A percentile compares a stretch with the other conserved stretches of the same genome.
Evolutionary conservation across 1,139 yeast genomes (phyloP).

Genomic region (Hansenula lynferdii): DNA sequence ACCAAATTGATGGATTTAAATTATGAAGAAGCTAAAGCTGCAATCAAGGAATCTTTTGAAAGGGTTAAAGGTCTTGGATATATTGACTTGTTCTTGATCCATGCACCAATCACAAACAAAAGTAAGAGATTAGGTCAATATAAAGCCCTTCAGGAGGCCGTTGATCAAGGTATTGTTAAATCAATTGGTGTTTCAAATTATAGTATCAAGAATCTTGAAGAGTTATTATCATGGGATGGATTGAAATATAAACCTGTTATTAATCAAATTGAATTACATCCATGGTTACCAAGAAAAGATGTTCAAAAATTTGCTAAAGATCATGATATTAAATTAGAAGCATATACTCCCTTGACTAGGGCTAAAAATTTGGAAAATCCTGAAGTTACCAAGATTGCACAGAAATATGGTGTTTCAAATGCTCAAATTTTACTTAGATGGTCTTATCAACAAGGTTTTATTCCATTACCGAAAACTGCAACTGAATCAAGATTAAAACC

Average conservation of each 20-base stretch:
- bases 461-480: slow-evolving; percentile 68
- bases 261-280: slow-evolving; percentile 75
- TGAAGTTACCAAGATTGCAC: slow-evolving; percentile 21
- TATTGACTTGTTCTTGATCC: slow-evolving; percentile 27
- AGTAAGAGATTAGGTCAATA: slow-evolving; percentile 38
- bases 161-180: slow-evolving; percentile 51
- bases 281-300: slow-evolving; percentile 66
- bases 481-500: slow-evolving; percentile 43
- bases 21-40: not conserved
- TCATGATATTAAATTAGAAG: slow-evolving; percentile 9
- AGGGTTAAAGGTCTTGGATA: not conserved
- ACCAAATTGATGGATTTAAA: not conserved
- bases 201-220: slow-evolving; percentile 47
- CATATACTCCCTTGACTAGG: not conserved
- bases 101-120: slow-evolving; percentile 31
- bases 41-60: not conserved
- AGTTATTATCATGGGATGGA: slow-evolving; percentile 45
- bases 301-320: slow-evolving; percentile 47
- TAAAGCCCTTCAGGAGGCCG: slow-evolving; percentile 56
- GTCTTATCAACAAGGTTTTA: slow-evolving; percentile 40
- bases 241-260: slow-evolving; percentile 58
- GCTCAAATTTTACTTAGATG: slow-evolving; percentile 39
- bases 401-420: slow-evolving; percentile 29
- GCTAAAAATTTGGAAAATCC: slow-evolving; percentile 30
- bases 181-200: slow-evolving; percentile 81